phyloP scores from a whole-genome alignment of 345 rosid genomes.

The Eucalyptus pauciflora region DNA sequence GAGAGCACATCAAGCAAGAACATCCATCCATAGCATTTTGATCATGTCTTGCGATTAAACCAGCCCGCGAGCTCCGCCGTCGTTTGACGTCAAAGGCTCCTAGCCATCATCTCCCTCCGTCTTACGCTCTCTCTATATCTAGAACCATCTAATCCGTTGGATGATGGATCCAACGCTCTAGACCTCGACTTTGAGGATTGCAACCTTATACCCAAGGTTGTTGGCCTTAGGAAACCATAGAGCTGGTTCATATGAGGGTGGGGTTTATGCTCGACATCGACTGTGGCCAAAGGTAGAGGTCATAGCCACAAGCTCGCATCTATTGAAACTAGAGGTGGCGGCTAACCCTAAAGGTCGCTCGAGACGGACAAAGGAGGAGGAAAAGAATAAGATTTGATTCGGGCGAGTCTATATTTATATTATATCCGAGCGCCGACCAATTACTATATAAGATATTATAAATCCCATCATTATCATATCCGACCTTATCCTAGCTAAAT shows the following conservation, averaged over 20 bases:
- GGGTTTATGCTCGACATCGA: not conserved
- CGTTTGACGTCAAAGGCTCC: not conserved
- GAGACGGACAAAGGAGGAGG: not conserved
- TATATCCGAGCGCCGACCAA: rapidly evolving
- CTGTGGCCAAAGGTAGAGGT: not conserved
- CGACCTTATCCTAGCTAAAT: not conserved
- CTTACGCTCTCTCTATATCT: not conserved
- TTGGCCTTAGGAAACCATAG: not conserved
- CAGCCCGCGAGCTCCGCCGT: not conserved
- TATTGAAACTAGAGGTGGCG: not conserved
- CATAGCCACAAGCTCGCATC: rapidly evolving
- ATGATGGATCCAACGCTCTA: not conserved
- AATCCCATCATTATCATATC: not conserved
- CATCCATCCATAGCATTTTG: not conserved
- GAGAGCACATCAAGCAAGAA: not conserved
- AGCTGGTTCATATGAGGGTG: not conserved
- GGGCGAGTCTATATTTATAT: not conserved
- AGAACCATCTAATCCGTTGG: not conserved
- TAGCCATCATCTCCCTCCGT: not conserved
- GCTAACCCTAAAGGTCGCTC: not conserved
- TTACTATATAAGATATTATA: not conserved
- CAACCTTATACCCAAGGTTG: not conserved
- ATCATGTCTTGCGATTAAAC: not conserved
- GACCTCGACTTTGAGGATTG: not conserved
- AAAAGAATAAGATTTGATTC: not conserved